These are phyloP conservation scores for Pleurotus cornucopiae DNA, from an alignment of 768 basidiomycete species.

Conservation along the genomic window DNA sequence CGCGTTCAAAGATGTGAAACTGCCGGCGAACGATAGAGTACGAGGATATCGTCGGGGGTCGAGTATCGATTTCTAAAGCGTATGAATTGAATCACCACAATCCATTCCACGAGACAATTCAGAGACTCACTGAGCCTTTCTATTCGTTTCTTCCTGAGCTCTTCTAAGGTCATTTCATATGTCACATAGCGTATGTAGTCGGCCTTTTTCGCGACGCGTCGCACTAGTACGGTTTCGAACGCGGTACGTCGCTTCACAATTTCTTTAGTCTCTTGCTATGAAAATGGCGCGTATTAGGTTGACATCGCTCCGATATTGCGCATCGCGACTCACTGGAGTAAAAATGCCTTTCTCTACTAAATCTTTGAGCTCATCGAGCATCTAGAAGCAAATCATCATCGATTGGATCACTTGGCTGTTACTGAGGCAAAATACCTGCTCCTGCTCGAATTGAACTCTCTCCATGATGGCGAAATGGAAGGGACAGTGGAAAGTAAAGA, in stretches of 20 bases:
- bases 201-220: constrained; percentile 78
- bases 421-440: constrained; percentile 52
- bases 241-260: constrained; percentile 82
- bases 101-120: too few relatives aligned
- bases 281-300: constrained; percentile 3
- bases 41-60: constrained; percentile 69
- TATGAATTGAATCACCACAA: too few relatives aligned
- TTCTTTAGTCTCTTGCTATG: constrained; percentile 72
- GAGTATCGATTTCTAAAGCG: constrained; percentile 30
- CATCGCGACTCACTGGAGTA: constrained; percentile 51
- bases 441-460: constrained; percentile 90
- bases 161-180: constrained; percentile 88
- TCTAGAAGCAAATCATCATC: constrained; percentile 34
- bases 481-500: too few relatives aligned
- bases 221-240: constrained; percentile 81
- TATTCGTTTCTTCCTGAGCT: constrained; percentile 69
- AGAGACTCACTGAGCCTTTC: constrained; percentile 55
- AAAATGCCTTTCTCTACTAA: constrained; percentile 83
- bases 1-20: constrained; percentile 89
- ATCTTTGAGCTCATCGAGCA: constrained; percentile 95
- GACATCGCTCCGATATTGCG: too few relatives aligned
- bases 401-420: constrained; percentile 4
- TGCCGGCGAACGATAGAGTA: constrained; percentile 82
- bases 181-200: constrained; percentile 91
- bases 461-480: constrained; percentile 55